Conservation (phyloP, 768 basidiomycete species). For the Calocybe cyanea region DNA sequence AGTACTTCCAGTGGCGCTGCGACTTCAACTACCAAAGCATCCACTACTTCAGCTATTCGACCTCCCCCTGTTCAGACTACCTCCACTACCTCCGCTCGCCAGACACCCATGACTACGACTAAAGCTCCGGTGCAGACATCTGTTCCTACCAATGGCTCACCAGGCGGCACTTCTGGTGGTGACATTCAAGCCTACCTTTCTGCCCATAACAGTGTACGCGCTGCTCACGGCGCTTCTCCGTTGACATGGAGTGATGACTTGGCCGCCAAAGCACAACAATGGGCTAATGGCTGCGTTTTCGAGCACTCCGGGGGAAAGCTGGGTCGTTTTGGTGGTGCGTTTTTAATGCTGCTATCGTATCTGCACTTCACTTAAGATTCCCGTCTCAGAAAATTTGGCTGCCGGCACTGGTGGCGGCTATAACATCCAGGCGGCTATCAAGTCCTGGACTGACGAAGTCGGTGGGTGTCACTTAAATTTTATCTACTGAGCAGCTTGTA, state of each 20-base stretch:
- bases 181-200: conserved; percentile 53
- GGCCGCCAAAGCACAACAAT: conserved; percentile 61
- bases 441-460: conserved; percentile 66
- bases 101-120: conserved; percentile 13
- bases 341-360: neutral
- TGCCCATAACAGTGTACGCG: conserved; percentile 61
- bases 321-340: conserved; percentile 59
- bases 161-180: conserved; percentile 26
- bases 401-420: conserved; percentile 61
- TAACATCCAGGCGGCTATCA: conserved; percentile 45
- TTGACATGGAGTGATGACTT: conserved; percentile 63
- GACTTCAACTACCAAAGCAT: conserved; percentile 8
- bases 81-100: conserved; percentile 13
- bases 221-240: conserved; percentile 56
- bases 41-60: conserved; percentile 10
- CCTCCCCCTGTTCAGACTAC: conserved; percentile 13
- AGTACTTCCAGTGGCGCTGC: conserved; percentile 7
- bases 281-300: conserved; percentile 67
- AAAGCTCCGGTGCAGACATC: conserved; percentile 14
- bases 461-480: conserved; percentile 35
- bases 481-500: no score
- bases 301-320: conserved; percentile 65
- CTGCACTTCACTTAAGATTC: neutral
- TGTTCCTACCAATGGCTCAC: conserved; percentile 10
- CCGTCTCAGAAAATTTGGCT: conserved; percentile 62